Evolutionary conservation across 257 asterid genomes (phyloP).

Genomic region (Avicennia marina): DNA sequence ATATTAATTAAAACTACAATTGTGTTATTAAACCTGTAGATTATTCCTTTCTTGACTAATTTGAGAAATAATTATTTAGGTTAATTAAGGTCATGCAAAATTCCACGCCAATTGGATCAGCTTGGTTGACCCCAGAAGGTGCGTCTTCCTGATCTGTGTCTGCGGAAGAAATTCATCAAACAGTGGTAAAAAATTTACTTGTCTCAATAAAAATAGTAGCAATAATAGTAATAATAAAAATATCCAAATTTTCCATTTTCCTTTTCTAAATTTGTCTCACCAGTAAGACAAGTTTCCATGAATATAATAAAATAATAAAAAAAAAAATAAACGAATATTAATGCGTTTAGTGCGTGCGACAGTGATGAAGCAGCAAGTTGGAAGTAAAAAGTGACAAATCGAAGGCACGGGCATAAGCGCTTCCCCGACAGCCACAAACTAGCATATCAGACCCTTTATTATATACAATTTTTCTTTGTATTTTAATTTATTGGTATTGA

Average conservation of each 20-base stretch:
- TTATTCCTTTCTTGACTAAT: background rate
- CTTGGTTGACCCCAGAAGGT: slow-evolving; percentile 41
- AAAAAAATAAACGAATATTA: background rate
- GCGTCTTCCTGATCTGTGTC: slow-evolving; percentile 42
- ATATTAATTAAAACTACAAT: background rate
- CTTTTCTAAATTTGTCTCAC: background rate
- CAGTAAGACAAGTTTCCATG: too few species aligned
- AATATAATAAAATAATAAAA: too few species aligned
- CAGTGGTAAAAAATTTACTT: slow-evolving; percentile 37
- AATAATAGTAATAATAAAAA: too few species aligned
- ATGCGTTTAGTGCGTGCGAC: background rate
- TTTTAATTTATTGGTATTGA: too few species aligned
- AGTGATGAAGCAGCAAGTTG: slow-evolving; percentile 14
- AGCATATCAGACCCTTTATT: background rate
- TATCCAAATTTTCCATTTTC: background rate
- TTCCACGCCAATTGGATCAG: slow-evolving; percentile 17
- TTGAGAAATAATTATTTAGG: background rate
- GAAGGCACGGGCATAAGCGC: slow-evolving; percentile 10
- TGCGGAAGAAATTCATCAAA: slow-evolving; percentile 28
- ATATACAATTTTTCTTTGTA: too few species aligned
- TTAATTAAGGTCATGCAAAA: background rate
- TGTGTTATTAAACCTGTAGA: slow-evolving; percentile 12
- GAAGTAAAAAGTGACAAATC: background rate
- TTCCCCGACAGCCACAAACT: background rate
- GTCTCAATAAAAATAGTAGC: too few species aligned